Conservation (phyloP, 1,284 basidiomycete species). For the Cutaneotrichosporon sp. region DNA sequence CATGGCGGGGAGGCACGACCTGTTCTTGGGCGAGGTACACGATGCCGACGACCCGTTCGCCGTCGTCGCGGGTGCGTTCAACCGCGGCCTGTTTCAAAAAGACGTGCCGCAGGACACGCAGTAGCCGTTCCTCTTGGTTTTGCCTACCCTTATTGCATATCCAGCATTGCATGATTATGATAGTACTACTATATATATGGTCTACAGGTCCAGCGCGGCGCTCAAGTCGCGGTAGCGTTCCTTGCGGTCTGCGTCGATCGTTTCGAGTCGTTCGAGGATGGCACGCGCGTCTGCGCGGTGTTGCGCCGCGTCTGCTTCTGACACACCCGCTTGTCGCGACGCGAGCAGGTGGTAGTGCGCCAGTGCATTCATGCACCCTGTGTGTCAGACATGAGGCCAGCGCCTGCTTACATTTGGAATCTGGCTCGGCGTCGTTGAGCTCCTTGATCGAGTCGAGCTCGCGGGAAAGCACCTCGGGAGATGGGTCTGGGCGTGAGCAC, state of each 20-base stretch:
- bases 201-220: too few relatives aligned
- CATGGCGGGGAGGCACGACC: slow-evolving; percentile 75
- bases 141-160: slow-evolving; percentile 1
- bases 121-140: background rate
- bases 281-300: slow-evolving; percentile 27
- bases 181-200: too few relatives aligned
- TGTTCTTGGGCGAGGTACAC: slow-evolving; percentile 79
- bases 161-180: slow-evolving; percentile 12
- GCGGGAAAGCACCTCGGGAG: slow-evolving; percentile 58
- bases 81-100: slow-evolving; percentile 56
- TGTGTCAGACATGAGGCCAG: background rate
- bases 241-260: slow-evolving; percentile 42
- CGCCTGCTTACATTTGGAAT: slow-evolving; percentile 74
- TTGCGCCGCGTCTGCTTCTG: slow-evolving; percentile 4
- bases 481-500: slow-evolving; percentile 52
- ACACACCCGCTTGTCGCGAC: slow-evolving; percentile 10
- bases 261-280: slow-evolving; percentile 34
- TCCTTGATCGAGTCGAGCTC: slow-evolving; percentile 80
- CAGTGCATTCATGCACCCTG: slow-evolving; percentile 92
- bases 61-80: slow-evolving; percentile 73
- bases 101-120: slow-evolving; percentile 7
- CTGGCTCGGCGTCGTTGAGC: slow-evolving; percentile 81
- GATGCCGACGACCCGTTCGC: slow-evolving; percentile 78
- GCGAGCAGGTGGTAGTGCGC: slow-evolving; percentile 60
- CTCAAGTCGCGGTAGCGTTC: slow-evolving; percentile 44